Evolutionary conservation across 2,329 filamentous ascomycete species (phyloP).

Genomic region (Aspergillus pseudoviridinutans): DNA sequence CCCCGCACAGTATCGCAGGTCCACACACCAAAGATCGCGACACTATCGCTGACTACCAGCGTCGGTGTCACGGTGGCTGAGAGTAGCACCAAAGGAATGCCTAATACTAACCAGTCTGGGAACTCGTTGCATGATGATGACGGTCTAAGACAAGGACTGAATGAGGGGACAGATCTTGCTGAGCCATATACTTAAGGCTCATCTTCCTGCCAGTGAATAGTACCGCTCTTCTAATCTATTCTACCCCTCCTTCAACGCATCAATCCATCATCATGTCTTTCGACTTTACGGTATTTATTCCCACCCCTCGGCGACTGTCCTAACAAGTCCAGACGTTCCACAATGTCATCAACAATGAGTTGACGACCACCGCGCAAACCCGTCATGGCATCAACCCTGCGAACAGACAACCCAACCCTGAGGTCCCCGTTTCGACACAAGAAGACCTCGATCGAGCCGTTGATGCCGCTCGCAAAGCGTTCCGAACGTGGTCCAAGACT

Average conservation of each 20-base stretch:
- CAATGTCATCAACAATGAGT: slow-evolving; percentile 52
- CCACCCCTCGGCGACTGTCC: neutral
- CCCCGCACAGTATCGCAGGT: too few species aligned
- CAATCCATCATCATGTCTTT: neutral
- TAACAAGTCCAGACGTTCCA: slow-evolving; percentile 38
- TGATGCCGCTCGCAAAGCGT: slow-evolving; percentile 45
- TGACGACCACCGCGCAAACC: slow-evolving; percentile 42
- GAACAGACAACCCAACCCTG: slow-evolving; percentile 46
- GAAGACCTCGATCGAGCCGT: slow-evolving; percentile 52
- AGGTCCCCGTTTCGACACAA: slow-evolving; percentile 48
- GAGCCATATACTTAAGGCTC: too few species aligned
- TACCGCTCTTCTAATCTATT: too few species aligned
- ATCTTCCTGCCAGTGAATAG: too few species aligned
- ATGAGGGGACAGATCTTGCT: too few species aligned
- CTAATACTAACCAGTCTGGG: too few species aligned
- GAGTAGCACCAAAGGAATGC: too few species aligned
- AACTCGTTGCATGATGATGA: too few species aligned
- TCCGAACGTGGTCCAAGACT: slow-evolving; percentile 44
- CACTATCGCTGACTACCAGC: too few species aligned
- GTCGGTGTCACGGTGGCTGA: too few species aligned
- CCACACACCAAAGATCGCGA: too few species aligned
- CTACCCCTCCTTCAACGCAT: neutral
- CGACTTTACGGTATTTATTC: neutral
- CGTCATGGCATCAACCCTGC: slow-evolving; percentile 51
- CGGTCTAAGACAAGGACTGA: too few species aligned